Percentiles rank a stretch among this genome's conserved stretches.
phyloP scores from a whole-genome alignment of 306 rosid genomes.

The Pyrus bretschneideri region DNA sequence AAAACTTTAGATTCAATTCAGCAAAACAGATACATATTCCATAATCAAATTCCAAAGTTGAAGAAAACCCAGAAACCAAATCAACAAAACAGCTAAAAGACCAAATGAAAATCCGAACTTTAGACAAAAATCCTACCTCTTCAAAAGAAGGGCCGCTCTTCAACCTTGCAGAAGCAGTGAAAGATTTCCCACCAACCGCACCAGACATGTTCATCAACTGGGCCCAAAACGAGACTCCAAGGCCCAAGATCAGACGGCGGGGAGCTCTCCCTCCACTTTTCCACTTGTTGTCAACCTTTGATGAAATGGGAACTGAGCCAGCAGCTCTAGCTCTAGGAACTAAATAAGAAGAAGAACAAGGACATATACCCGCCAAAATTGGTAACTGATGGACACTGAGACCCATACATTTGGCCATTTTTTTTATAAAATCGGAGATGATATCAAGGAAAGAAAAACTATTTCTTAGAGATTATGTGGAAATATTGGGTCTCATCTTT shows the following conservation, averaged over 20 bases:
- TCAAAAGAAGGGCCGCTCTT: slow-evolving; percentile 35
- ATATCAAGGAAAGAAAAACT: neutral
- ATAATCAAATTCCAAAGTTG: neutral
- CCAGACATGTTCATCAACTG: slow-evolving; percentile 39
- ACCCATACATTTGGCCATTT: slow-evolving; percentile 44
- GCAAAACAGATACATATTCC: neutral
- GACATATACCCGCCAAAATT: neutral
- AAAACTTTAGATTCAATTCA: neutral
- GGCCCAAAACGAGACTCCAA: slow-evolving; percentile 44
- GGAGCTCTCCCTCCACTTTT: slow-evolving; percentile 26
- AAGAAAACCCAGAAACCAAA: neutral
- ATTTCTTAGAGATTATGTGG: neutral
- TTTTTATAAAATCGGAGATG: slow-evolving; percentile 8
- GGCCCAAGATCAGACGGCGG: slow-evolving; percentile 53
- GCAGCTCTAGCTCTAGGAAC: slow-evolving; percentile 2
- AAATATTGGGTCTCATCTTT: neutral
- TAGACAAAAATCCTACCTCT: slow-evolving; percentile 34
- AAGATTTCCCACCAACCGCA: slow-evolving; percentile 33
- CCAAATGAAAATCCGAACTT: too few relatives aligned
- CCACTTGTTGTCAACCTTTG: slow-evolving; percentile 19
- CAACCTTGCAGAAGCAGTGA: slow-evolving; percentile 55
- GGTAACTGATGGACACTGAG: slow-evolving; percentile 23
- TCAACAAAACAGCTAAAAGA: neutral
- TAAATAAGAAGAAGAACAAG: neutral
- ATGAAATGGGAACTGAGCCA: slow-evolving; percentile 1